Percentiles rank a stretch among this genome's conserved stretches.
These are phyloP conservation scores for Macrophomina phaseolina DNA, from an alignment of 2,329 filamentous ascomycete genomes.

Conservation along the genomic window DNA sequence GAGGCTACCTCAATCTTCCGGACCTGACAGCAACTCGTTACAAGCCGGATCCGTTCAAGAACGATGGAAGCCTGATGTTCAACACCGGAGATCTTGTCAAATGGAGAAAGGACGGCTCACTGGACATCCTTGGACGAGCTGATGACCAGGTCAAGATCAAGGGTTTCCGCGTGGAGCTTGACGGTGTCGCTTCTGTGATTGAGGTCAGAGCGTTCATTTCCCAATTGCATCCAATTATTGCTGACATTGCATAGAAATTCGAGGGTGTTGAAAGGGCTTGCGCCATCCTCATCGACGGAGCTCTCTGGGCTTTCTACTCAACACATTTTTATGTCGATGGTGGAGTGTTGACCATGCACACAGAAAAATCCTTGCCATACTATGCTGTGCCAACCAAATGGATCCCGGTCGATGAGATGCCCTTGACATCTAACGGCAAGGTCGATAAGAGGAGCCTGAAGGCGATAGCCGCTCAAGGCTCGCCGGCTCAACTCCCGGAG, in stretches of 20 bases:
- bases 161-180: conserved; percentile 67
- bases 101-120: conserved; percentile 60
- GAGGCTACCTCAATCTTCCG: conserved; percentile 62
- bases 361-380: conserved; percentile 57
- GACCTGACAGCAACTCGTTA: conserved; percentile 59
- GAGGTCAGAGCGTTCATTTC: neutral
- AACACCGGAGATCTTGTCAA: conserved; percentile 65
- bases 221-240: neutral
- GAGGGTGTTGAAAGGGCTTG: conserved; percentile 56
- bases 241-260: conserved; percentile 51
- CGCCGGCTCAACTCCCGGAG: conserved; percentile 6
- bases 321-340: conserved; percentile 40
- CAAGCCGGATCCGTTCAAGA: conserved; percentile 57
- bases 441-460: conserved; percentile 58
- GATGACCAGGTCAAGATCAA: conserved; percentile 69
- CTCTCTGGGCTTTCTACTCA: conserved; percentile 60
- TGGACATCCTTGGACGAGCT: conserved; percentile 62
- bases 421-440: conserved; percentile 63
- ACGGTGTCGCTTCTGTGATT: conserved; percentile 54
- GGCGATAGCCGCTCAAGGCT: conserved; percentile 34
- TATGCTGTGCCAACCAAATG: conserved; percentile 60
- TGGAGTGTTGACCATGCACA: conserved; percentile 47
- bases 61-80: conserved; percentile 63
- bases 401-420: conserved; percentile 52
- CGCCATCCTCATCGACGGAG: conserved; percentile 54